Conservation (phyloP, 768 basidiomycete genomes). For the Boletus vinaceobasis region DNA sequence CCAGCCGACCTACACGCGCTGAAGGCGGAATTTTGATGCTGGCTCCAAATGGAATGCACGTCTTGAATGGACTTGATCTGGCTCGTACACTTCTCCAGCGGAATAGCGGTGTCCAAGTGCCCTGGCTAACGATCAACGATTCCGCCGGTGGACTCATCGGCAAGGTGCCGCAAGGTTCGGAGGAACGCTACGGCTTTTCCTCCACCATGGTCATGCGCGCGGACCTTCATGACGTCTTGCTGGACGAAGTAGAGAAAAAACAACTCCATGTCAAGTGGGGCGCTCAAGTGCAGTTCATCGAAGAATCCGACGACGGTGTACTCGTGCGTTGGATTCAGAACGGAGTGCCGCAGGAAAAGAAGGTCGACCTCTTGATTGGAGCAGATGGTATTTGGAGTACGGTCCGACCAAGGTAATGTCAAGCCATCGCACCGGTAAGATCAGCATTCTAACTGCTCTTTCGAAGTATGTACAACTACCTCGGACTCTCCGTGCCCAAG, state of each 20-base stretch:
- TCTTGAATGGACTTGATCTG: constrained; percentile 26
- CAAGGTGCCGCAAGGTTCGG: constrained; percentile 25
- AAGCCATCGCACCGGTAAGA: not conserved
- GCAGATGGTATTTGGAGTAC: constrained; percentile 33
- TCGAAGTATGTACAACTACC: constrained; percentile 22
- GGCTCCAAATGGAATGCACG: constrained; percentile 29
- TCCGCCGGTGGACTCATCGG: constrained; percentile 22
- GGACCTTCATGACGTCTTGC: constrained; percentile 31
- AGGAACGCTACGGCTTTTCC: constrained; percentile 25
- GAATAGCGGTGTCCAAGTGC: constrained; percentile 16
- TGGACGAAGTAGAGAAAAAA: constrained; percentile 25
- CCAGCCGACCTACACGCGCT: constrained; percentile 10
- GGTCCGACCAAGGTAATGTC: constrained; percentile 21
- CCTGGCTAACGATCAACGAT: constrained; percentile 21
- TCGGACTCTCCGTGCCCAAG: constrained; percentile 17
- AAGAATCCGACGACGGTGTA: constrained; percentile 24
- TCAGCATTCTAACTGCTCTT: not conserved
- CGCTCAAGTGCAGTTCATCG: constrained; percentile 21
- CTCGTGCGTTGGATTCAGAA: constrained; percentile 26
- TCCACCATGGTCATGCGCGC: constrained; percentile 28
- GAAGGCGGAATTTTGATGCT: constrained; percentile 30
- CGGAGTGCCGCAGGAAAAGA: constrained; percentile 18
- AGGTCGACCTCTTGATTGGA: constrained; percentile 30
- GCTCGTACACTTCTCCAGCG: constrained; percentile 22
- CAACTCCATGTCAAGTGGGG: constrained; percentile 20